A percentile compares a stretch with the other conserved stretches of the same genome.
phyloP scores from a whole-genome alignment of 345 rosid genomes.

The Gossypium bickii region DNA sequence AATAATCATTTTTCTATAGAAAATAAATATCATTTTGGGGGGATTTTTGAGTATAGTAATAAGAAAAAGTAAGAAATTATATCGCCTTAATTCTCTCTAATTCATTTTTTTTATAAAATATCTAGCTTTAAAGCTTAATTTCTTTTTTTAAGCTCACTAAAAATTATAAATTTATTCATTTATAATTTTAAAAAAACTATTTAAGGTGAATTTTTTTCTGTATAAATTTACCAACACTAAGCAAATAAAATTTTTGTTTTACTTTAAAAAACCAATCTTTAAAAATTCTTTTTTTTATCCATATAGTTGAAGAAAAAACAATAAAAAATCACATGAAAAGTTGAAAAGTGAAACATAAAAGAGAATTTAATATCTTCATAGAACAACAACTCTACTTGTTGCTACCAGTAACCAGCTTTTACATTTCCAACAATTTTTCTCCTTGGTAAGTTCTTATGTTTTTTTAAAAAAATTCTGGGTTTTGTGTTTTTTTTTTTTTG shows the following conservation, averaged over 20 bases:
- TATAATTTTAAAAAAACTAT: background rate
- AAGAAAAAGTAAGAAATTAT: conserved; percentile 9
- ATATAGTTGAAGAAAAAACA: background rate
- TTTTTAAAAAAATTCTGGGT: too few species aligned
- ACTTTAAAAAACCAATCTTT: background rate
- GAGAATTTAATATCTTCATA: too few species aligned
- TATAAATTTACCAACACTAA: background rate
- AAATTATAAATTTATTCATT: background rate
- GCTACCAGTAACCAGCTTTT: too few species aligned
- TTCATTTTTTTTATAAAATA: background rate
- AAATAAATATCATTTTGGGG: background rate
- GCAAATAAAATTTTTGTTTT: background rate
- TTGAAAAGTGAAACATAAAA: background rate
- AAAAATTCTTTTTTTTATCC: background rate
- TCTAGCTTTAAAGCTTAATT: background rate
- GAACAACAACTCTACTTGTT: too few species aligned
- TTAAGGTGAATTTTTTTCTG: background rate
- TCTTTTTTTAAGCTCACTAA: background rate
- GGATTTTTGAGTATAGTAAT: background rate
- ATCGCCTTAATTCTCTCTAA: conserved; percentile 13
- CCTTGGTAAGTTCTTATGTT: too few species aligned
- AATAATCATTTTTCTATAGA: background rate
- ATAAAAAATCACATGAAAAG: background rate
- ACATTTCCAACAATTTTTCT: too few species aligned
- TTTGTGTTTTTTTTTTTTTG: background rate